A percentile compares a stretch with the other conserved stretches of the same genome.
Conservation (phyloP, 352 stramenopile species). For the Pilasporangium apinafurcum region DNA sequence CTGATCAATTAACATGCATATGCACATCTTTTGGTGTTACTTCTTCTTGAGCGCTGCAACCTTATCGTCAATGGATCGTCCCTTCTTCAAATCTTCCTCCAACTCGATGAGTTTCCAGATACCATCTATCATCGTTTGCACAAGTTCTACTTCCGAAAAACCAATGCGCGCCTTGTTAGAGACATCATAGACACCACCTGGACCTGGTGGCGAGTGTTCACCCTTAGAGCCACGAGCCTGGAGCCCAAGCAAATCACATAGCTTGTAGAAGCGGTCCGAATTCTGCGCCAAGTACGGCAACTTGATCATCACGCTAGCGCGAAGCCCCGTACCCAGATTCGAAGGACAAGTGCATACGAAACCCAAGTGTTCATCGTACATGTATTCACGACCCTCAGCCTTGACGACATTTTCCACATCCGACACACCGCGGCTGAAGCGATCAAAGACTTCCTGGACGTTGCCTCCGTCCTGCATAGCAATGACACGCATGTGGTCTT, state of each 20-base stretch:
- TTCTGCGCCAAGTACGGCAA: slow-evolving; percentile 54
- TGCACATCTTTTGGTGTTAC: slow-evolving; percentile 1
- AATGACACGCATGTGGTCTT: slow-evolving; percentile 79
- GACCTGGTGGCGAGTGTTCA: slow-evolving; percentile 57
- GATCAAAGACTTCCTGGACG: slow-evolving; percentile 83
- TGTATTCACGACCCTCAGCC: slow-evolving; percentile 52
- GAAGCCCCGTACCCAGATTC: slow-evolving; percentile 64
- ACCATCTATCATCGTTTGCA: slow-evolving; percentile 91
- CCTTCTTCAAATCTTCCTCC: slow-evolving; percentile 83
- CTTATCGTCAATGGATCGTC: slow-evolving; percentile 63
- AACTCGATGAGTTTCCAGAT: slow-evolving; percentile 88
- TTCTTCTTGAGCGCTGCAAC: slow-evolving; percentile 37
- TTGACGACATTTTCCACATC: slow-evolving; percentile 53
- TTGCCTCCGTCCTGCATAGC: slow-evolving; percentile 79
- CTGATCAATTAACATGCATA: background rate
- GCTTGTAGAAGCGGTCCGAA: slow-evolving; percentile 44
- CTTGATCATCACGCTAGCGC: slow-evolving; percentile 68
- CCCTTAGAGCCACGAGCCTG: slow-evolving; percentile 54
- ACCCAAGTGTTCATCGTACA: slow-evolving; percentile 62
- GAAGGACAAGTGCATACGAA: slow-evolving; percentile 68
- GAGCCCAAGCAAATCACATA: slow-evolving; percentile 56
- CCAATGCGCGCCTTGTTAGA: slow-evolving; percentile 87
- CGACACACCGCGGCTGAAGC: slow-evolving; percentile 59
- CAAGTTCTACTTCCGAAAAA: slow-evolving; percentile 86
- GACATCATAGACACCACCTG: slow-evolving; percentile 84